Evolutionary conservation across 805 yeast species (phyloP).

Genomic region (Sugiyamaella valdiviana): DNA sequence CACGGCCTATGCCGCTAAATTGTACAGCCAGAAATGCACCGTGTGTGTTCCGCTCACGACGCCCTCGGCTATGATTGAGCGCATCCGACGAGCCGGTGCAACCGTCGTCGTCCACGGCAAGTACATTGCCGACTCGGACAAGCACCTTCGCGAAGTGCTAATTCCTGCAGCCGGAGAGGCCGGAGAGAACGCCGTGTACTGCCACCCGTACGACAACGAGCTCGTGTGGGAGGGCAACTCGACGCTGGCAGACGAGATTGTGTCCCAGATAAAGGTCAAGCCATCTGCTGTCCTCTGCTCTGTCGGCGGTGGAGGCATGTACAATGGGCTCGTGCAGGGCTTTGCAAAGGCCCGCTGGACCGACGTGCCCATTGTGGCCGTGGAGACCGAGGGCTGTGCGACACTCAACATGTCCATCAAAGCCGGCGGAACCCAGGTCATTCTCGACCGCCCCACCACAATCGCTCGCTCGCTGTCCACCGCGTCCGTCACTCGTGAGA

Average conservation of each 20-base stretch:
- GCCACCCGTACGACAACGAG: conserved; percentile 92
- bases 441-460: conserved; percentile 40
- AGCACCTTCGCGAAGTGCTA: conserved; percentile 65
- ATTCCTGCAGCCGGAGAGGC: conserved; percentile 35
- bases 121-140: conserved; percentile 77
- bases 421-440: conserved; percentile 41
- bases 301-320: conserved; percentile 94
- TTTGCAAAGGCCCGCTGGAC: conserved; percentile 50
- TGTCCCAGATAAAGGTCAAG: conserved; percentile 60
- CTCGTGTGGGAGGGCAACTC: conserved; percentile 94
- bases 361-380: conserved; percentile 38
- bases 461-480: conserved; percentile 64
- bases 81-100: conserved; percentile 47
- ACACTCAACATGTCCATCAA: conserved; percentile 48
- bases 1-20: conserved; percentile 82
- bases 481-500: conserved; percentile 45
- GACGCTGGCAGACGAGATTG: conserved; percentile 80
- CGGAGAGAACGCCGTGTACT: conserved; percentile 67
- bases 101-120: conserved; percentile 55
- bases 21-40: conserved; percentile 51
- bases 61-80: conserved; percentile 40
- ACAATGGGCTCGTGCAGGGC: conserved; percentile 82
- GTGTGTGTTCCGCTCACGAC: conserved; percentile 54
- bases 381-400: conserved; percentile 59
- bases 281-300: conserved; percentile 83